Base-by-base conservation (phyloP, 2,329 filamentous ascomycete species). In the Ambrosiella xylebori region DNA sequence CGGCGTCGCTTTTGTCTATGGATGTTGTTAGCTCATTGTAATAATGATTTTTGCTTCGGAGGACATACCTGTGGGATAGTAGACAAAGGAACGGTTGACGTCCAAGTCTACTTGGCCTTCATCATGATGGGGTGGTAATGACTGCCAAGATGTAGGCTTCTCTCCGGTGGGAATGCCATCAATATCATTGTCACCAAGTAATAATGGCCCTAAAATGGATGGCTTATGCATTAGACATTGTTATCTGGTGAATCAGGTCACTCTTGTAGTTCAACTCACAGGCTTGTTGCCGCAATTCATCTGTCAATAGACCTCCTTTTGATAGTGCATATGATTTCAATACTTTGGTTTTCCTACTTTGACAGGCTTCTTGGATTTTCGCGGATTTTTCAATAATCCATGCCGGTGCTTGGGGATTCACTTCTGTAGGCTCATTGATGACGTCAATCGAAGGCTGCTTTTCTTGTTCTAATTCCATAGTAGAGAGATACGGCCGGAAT, bases 31-130 rank as follows among this genome's bases (percentile, higher is more conserved):
- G 7, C 35, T 35, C 41, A 19, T 35, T n/a, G 11, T 2, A 15
- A 17, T 40, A 38, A 52, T 39, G 59, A 59, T 64, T 47, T 27
- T 35, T 27, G 15, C 39, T 38, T 11, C 15, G 41, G 9, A 59
- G 40, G 35, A 66, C 77, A 65, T 75, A 93, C 89, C 80, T 62
- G 80, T 78, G 11, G 93, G 93, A 68, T 98, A 98, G 72, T 96
- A 94, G 61, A 97, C 85, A 70, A 98, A 98, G n/a, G 93, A 90
- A 58, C 93, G 80, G 70, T 96, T 82, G 58, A 98, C 93, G 68
- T 98, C 93, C 53, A 97, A 77, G 66, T 84, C 79, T 44, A 98
- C 89, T 71, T 98, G 93, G 54, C 86, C 82, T 69, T 98, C 93
- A 65, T 98, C 93, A 39, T 73, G 74, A 70, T 98, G 93, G n/a